Evolutionary conservation across 2,329 filamentous ascomycete genomes (phyloP).

Genomic region (Alternaria brassicicola): DNA sequence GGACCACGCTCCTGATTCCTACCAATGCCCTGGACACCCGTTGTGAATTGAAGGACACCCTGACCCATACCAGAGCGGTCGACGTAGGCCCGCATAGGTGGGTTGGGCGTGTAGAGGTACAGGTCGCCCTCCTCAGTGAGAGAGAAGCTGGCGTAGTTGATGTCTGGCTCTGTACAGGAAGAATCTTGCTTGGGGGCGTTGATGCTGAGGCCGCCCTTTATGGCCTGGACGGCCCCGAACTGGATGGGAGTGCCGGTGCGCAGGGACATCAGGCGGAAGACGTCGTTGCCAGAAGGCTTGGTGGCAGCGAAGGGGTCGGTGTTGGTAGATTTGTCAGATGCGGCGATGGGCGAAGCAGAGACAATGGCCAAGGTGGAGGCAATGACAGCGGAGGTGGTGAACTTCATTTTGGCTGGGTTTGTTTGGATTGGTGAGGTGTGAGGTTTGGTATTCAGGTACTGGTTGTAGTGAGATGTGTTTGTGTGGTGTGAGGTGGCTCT

Average conservation of each 20-base stretch:
- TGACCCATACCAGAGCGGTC: slow-evolving; percentile 48
- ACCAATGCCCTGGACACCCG: background rate
- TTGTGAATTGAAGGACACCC: background rate
- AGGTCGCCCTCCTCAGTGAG: slow-evolving; percentile 51
- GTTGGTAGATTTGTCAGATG: background rate
- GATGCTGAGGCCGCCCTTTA: slow-evolving; percentile 53
- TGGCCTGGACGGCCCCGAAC: slow-evolving; percentile 54
- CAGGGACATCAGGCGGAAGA: slow-evolving; percentile 59
- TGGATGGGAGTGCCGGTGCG: slow-evolving; percentile 58
- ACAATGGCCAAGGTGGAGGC: background rate
- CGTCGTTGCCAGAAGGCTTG: slow-evolving; percentile 23
- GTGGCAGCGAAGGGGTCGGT: slow-evolving; percentile 21
- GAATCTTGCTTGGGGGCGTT: slow-evolving; percentile 53
- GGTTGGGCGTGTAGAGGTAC: slow-evolving; percentile 55
- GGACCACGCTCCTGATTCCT: background rate
- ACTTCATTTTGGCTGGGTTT: background rate
- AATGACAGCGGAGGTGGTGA: background rate
- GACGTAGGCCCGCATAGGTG: slow-evolving; percentile 57
- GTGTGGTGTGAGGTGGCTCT: background rate
- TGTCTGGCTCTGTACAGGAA: slow-evolving; percentile 49
- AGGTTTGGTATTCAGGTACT: background rate
- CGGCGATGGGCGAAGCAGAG: background rate
- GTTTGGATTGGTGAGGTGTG: background rate
- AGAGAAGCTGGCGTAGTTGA: slow-evolving; percentile 57
- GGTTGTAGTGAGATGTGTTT: background rate